Base-by-base conservation (phyloP, 495 filamentous ascomycete species). In the Penicillium robsamsonii region DNA sequence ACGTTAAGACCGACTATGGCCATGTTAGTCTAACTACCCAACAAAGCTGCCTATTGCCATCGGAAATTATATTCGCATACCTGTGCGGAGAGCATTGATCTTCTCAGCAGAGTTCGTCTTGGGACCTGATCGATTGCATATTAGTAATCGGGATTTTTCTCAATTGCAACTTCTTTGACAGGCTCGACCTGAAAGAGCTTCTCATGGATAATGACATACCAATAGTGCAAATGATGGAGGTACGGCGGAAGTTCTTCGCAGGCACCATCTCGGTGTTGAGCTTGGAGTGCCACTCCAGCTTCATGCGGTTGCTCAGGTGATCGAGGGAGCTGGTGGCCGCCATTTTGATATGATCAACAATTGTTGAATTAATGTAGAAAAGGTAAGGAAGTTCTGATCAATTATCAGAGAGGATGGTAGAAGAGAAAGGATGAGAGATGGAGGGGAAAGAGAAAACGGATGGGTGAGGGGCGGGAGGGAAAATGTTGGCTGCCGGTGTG, bases 181-280 rank as follows among this genome's bases (percentile, higher is more conserved):
- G 17, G 5, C 12, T 45, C 22, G 15, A 29, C 5, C 12, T 33
- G 41, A 18, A 46, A 33, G 15, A 15, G n/a, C 53, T 22, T 12
- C 1, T 11, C 11, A 30, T 29, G 10, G 12, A 18, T 46, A n/a
- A 22, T 5, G 12, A 68, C 74, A 68, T 80, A 89, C 94, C 94
- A 75, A 98, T 98, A 69, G 94, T 98, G 76, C 94, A 89, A 73
- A 98, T 96, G 81, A 98, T 98, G 59, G 93, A 96, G 50, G 95
- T 96, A 56, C 95, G 89, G 60, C 94, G 90, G 71, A 92, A 93
- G 79, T 91, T 90, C 78, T 88, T 88, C 45, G 82, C 77, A 30
- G 93, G 91, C 46, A 84, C 79, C 75, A 86, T 87, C 63, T 91
- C 86, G 53, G 90, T 92, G 76, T 85, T 84, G 53, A 89, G 80